Base-by-base conservation (phyloP, 2,329 filamentous ascomycete genomes). In the Teratosphaeria nubilosa region DNA sequence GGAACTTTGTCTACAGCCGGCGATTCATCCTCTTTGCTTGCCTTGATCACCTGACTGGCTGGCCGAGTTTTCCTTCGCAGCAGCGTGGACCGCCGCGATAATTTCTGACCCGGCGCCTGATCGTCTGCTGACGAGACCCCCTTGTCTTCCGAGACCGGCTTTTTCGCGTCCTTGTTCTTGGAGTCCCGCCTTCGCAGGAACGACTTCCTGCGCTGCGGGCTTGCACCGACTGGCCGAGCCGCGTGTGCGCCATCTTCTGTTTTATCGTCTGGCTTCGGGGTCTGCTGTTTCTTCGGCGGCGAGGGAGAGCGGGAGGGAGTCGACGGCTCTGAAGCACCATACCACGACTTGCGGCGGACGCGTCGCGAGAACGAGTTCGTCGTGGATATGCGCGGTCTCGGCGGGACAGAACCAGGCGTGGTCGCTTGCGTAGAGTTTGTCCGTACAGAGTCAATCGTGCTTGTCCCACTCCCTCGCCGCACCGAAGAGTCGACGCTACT, bases 251-350 rank as follows among this genome's bases (percentile, higher is more conserved):
- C 61, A 51, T 58, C 53, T 25, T 58, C 53, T 20, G 52, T 56
- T 1, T 37, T 27, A 16, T 56, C 52, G 25, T 55, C 51, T 20
- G 59, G 24, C 27, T 48, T 52, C 14, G 37, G 10, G 6, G 54
- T 51, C 20, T 54, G 55, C 37, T 66, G 60, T 45, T 59, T 56
- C 52, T 70, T 69, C 13, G 59, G 56, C n/a, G 69, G 69, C 11
- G 69, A 71, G 16, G 68, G 68, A 30, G 69, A 70, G 37, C 69
- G 68, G 3, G 68, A 69, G 5, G 68, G 62, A 16, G 67, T 64
- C 1, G 68, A 65, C 14, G 66, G 60, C 2, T 60, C 54, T 9
- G 67, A 66, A 6, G 53, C 25, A 13, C 57, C 61, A 30, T 68
- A 65, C 66, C 67, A 70, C 20, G 68, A 69, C 53, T 63, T 63